phyloP scores from a whole-genome alignment of 176 grass and related monocot species.

The Eleusine coracana region DNA sequence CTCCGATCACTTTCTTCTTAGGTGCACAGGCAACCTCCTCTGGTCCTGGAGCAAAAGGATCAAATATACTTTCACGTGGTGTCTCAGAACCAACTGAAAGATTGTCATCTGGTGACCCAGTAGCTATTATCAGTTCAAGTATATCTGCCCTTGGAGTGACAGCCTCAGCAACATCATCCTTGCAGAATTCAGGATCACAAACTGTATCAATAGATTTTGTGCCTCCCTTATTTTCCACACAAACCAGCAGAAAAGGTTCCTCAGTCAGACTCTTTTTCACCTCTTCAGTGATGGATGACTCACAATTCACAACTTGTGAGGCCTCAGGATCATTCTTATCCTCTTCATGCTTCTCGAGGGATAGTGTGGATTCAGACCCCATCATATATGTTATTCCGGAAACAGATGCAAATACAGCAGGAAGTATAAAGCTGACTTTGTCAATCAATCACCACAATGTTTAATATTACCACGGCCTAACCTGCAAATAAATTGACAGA shows the following conservation, averaged over 20 bases:
- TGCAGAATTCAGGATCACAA: conserved; percentile 28
- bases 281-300: conserved; percentile 14
- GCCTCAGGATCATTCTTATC: conserved; percentile 14
- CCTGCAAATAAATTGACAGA: conserved; percentile 24
- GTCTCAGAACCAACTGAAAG: conserved; percentile 30
- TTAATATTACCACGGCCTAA: background rate
- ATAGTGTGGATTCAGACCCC: conserved; percentile 24
- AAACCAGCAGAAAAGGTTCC: conserved; percentile 16
- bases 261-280: conserved; percentile 21
- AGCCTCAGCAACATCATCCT: conserved; percentile 12
- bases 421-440: background rate
- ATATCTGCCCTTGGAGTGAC: conserved; percentile 16
- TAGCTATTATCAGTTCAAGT: conserved; percentile 34
- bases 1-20: conserved; percentile 53
- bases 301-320: conserved; percentile 14
- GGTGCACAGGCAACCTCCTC: conserved; percentile 55
- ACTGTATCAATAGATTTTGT: conserved; percentile 9
- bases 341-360: background rate
- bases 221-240: conserved; percentile 30
- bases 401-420: background rate
- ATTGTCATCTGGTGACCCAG: conserved; percentile 21
- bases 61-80: conserved; percentile 65
- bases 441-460: background rate
- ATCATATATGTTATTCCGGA: conserved; percentile 14
- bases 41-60: conserved; percentile 71